Base-by-base conservation (phyloP, 1,284 basidiomycete species). In the Rhodotorula sp. region DNA sequence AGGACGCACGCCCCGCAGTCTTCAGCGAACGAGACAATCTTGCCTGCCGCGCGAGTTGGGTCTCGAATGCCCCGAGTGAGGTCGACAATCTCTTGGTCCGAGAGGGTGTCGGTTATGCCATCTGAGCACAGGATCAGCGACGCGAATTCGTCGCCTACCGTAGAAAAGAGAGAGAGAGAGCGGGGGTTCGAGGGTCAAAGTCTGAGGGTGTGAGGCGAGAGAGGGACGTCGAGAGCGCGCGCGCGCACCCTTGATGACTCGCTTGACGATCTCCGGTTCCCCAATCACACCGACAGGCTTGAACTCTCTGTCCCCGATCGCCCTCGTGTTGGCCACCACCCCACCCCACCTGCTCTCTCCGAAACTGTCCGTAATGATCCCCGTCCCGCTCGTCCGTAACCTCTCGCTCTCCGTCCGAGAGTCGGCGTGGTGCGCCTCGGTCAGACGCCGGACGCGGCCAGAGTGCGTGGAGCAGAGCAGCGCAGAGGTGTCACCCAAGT, bases 261-360 rank as follows among this genome's bases (percentile, higher is more conserved):
- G 88, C 39, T 88, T 87, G 62, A 86, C 84, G n/a, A 98, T 87
- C 79, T 97, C 92, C 6, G 96, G 95, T 80, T 99, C 95, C 39
- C 91, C 90, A 1, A 95, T 98, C 8, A 99, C 91, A 0, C 94
- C 94, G 70, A 89, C 89, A 44, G 85, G 86, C 79, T 97, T 98
- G 83, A 87, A 98, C 71, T 88, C 86, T 46, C 92, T 85, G 78
- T 99, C 96, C 44, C 95, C 95, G 63, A 99, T 85, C 86, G 91
- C 90, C 79, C 95, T 84, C 15, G 96, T 98, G 77, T 98, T 99
- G 55, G 90, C 92, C 29, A 99, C 83, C 2, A 89, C 91, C 13
- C 95, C 95, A 89, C 97, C 97, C 93, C 94, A 98, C 53, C 90
- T 62, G 20, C 63, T 70, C 70, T 99, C 95, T 46, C 96, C 95